Evolutionary conservation across 768 basidiomycete species (phyloP), one percentile per base, ranked within the genome.

Genomic region (Pleurotus tuoliensis): DNA sequence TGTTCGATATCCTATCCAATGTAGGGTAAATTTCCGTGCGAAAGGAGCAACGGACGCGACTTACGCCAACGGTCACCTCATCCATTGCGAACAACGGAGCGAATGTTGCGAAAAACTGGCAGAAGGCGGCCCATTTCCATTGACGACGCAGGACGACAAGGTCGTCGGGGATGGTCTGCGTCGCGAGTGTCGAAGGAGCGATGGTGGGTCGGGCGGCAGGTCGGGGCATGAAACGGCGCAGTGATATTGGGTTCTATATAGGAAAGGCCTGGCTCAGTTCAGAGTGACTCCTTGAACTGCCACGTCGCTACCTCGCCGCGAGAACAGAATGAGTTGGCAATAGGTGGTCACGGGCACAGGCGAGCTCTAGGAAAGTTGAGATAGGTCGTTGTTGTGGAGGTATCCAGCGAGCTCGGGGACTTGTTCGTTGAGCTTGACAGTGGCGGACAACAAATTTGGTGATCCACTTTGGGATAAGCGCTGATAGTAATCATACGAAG

Each of bases 121-220:
- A 82, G 71, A 94, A 89, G 22, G 88, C 88, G 4, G 94, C 94
- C 92, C 92, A 96, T 77, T 90, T 87, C 92, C 92, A 95, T 61
- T 92, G 83, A 57, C 76, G 84, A 56, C 94, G 80, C 51, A 97
- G 85, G 25, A 73, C 65, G 45, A 67, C 59, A 52, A 88, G 68
- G 63, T 83, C 74, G 43, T 76, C 68, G 43, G 66, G 38, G 20
- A 56, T 47, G 37, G 58, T 59, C 58, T 24, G 48, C 40, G 3
- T 38, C 34, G 22, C 40, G 27, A 3, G 58, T 16, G 5, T 43
- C 22, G 18, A 48, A 52, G 30, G 41, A 27, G 24, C 37, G 49
- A 22, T 58, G 43, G 44, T 44, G 40, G 62, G 63, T n/a, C 51
- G 51, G 22, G 51, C 51, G 39, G 51, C 34, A 30, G 51, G 51